phyloP scores from a whole-genome alignment of 257 asterid species.

The Nyctanthes arbortristis region DNA sequence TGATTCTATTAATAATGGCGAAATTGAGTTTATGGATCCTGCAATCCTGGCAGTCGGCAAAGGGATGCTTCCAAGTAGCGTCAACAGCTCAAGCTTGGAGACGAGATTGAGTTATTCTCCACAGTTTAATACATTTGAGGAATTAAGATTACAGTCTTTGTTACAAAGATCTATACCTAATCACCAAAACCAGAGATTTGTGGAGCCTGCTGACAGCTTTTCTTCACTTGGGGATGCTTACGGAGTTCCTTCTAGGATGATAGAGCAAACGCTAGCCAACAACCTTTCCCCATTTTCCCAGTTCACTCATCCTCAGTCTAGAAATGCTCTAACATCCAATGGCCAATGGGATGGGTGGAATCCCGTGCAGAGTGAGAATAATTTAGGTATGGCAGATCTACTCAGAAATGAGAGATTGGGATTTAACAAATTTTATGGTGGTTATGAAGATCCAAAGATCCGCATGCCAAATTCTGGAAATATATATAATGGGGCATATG shows the following conservation, averaged over 20 bases:
- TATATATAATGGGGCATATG: slow-evolving; percentile 69
- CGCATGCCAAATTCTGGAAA: slow-evolving; percentile 70
- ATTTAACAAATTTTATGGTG: slow-evolving; percentile 50
- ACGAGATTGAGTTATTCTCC: slow-evolving; percentile 57
- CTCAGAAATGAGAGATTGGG: slow-evolving; percentile 71
- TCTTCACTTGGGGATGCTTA: slow-evolving; percentile 55
- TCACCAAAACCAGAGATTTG: slow-evolving; percentile 68
- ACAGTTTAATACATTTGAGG: slow-evolving; percentile 63
- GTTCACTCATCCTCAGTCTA: slow-evolving; percentile 54
- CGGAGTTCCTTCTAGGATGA: slow-evolving; percentile 63
- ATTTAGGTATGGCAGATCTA: slow-evolving; percentile 68
- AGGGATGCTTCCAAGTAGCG: slow-evolving; percentile 68
- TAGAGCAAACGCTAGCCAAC: slow-evolving; percentile 64
- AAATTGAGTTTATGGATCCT: slow-evolving; percentile 91
- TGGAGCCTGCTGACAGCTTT: slow-evolving; percentile 45
- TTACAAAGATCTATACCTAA: slow-evolving; percentile 67
- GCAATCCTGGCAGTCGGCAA: slow-evolving; percentile 98
- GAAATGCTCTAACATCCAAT: slow-evolving; percentile 61
- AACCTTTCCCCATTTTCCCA: slow-evolving; percentile 65
- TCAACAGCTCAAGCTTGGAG: slow-evolving; percentile 55
- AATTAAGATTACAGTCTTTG: slow-evolving; percentile 63
- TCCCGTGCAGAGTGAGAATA: slow-evolving; percentile 61
- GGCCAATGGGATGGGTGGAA: slow-evolving; percentile 92
- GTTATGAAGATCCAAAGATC: slow-evolving; percentile 77
- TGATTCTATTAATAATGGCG: slow-evolving; percentile 51